These are phyloP conservation scores for Boletus fagicola DNA, from an alignment of 768 basidiomycete species.

Conservation along the genomic window DNA sequence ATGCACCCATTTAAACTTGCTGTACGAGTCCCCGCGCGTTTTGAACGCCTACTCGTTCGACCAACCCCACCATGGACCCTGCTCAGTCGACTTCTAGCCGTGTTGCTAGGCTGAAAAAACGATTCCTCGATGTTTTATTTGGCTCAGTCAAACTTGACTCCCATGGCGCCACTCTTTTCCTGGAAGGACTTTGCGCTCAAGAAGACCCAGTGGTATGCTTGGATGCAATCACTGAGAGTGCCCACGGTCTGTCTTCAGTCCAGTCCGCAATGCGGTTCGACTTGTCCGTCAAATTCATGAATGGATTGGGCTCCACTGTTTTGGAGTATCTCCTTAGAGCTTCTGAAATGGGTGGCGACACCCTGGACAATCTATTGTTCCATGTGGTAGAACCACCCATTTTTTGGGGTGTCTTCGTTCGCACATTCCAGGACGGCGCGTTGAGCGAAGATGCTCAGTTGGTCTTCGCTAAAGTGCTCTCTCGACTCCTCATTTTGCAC, in stretches of 20 bases:
- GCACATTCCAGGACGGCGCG: slow-evolving; percentile 32
- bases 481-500: slow-evolving; percentile 43
- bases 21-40: background rate
- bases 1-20: background rate
- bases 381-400: slow-evolving; percentile 49
- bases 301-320: slow-evolving; percentile 38
- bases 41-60: background rate
- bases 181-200: slow-evolving; percentile 47
- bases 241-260: slow-evolving; percentile 38
- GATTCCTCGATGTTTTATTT: slow-evolving; percentile 33
- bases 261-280: slow-evolving; percentile 42
- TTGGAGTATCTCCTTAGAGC: slow-evolving; percentile 41
- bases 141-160: slow-evolving; percentile 30
- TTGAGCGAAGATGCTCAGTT: slow-evolving; percentile 37
- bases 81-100: background rate
- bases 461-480: slow-evolving; percentile 47
- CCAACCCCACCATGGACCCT: slow-evolving; percentile 1
- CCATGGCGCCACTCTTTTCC: slow-evolving; percentile 33
- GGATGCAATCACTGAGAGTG: slow-evolving; percentile 35
- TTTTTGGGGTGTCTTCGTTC: slow-evolving; percentile 43
- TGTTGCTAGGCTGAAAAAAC: slow-evolving; percentile 30
- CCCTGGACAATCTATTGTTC: slow-evolving; percentile 40
- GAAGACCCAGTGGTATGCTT: slow-evolving; percentile 40
- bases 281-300: slow-evolving; percentile 39
- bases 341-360: slow-evolving; percentile 40